These are phyloP conservation scores for Zygosaccharomyces siamensis DNA, from an alignment of 805 yeast species.

Conservation along the genomic window DNA sequence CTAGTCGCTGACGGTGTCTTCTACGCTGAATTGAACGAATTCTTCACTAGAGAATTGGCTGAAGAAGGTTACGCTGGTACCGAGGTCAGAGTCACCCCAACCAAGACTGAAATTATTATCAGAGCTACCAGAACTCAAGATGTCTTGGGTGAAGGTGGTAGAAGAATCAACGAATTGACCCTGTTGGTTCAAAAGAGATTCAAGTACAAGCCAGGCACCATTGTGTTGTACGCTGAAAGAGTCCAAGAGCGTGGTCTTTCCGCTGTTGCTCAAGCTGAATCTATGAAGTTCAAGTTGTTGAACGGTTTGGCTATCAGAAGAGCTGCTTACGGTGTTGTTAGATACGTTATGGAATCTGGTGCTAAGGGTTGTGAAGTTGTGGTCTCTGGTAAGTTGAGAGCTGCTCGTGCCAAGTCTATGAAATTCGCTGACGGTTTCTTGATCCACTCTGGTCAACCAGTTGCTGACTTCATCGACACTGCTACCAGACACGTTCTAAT, in stretches of 20 bases:
- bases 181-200: slow-evolving; percentile 98
- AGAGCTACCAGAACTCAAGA: slow-evolving; percentile 99
- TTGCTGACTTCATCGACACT: slow-evolving; percentile 94
- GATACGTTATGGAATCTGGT: slow-evolving; percentile 99
- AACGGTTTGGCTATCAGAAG: slow-evolving; percentile 99
- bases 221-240: slow-evolving; percentile 96
- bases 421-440: slow-evolving; percentile 99
- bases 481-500: slow-evolving; percentile 99
- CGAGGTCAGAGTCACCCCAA: slow-evolving; percentile 97
- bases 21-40: slow-evolving; percentile 99
- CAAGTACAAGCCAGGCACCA: slow-evolving; percentile 89
- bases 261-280: slow-evolving; percentile 99
- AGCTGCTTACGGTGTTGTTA: slow-evolving; percentile 99
- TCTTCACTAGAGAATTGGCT: slow-evolving; percentile 99
- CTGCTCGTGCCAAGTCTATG: slow-evolving; percentile 99
- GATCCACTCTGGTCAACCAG: slow-evolving; percentile 99
- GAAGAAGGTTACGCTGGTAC: slow-evolving; percentile 99
- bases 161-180: slow-evolving; percentile 98
- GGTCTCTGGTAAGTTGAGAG: slow-evolving; percentile 98
- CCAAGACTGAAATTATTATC: slow-evolving; percentile 96
- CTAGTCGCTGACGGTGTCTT: slow-evolving; percentile 99
- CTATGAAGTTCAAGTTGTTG: slow-evolving; percentile 94
- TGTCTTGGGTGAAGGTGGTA: slow-evolving; percentile 99
- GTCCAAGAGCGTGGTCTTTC: slow-evolving; percentile 99
- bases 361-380: slow-evolving; percentile 99